Percentiles rank a stretch among this genome's conserved stretches.
These are phyloP conservation scores for Tremellales sp. DNA, from an alignment of 1,284 basidiomycete species.

Conservation along the genomic window DNA sequence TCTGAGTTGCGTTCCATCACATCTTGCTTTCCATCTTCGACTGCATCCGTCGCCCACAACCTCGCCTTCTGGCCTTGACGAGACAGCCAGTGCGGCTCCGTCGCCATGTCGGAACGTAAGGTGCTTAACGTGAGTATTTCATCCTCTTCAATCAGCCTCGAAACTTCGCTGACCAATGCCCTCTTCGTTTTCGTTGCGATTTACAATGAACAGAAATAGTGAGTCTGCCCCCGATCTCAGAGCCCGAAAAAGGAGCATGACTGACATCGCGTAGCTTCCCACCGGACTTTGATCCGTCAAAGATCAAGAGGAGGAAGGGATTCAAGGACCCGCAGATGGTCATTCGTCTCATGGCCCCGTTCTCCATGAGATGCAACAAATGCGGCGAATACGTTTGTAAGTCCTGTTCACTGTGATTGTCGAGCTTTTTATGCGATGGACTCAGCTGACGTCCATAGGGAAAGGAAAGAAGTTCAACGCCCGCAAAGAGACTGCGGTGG, in stretches of 20 bases:
- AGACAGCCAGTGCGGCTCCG: background rate
- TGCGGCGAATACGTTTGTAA: constrained; percentile 96
- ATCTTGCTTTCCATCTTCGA: no score
- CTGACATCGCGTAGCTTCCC: constrained; percentile 46
- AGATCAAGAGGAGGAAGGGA: constrained; percentile 80
- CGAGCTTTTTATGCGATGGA: no score
- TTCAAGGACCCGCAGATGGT: constrained; percentile 92
- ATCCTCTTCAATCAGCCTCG: background rate
- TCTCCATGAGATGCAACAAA: constrained; percentile 93
- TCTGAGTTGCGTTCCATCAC: no score
- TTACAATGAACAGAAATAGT: constrained; percentile 21
- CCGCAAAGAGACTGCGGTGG: constrained; percentile 93
- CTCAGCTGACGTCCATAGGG: constrained; percentile 33
- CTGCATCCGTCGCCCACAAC: no score
- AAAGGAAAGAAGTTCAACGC: constrained; percentile 99
- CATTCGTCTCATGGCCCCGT: constrained; percentile 98
- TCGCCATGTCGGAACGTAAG: constrained; percentile 77
- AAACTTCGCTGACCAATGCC: background rate
- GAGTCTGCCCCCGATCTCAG: constrained; percentile 2
- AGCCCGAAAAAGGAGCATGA: background rate
- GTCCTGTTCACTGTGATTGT: constrained; percentile 9
- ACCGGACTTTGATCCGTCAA: constrained; percentile 91
- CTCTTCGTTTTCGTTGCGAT: no score
- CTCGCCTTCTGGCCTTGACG: no score
- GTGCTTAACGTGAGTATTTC: constrained; percentile 62